A percentile compares a stretch with the other conserved stretches of the same genome.
Evolutionary conservation across 2,329 filamentous ascomycete species (phyloP).

Genomic region (Chaetothyriales sp.): DNA sequence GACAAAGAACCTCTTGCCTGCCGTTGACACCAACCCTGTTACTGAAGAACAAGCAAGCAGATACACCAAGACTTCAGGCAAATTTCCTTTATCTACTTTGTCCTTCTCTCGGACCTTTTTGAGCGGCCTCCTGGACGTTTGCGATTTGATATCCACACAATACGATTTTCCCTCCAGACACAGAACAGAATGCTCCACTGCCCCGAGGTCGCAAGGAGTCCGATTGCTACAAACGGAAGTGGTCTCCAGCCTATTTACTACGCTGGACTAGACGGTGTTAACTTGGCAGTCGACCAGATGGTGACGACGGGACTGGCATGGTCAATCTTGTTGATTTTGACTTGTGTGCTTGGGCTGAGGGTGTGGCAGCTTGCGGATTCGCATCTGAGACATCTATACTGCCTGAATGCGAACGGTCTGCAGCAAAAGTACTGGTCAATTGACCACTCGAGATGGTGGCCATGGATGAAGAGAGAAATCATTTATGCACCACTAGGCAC

Average conservation of each 20-base stretch:
- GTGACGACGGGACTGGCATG: conserved; percentile 21
- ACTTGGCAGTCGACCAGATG: conserved; percentile 13
- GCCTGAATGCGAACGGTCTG: conserved; percentile 21
- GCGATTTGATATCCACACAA: neutral
- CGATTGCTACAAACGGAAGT: neutral
- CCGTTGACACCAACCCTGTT: neutral
- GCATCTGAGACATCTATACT: conserved; percentile 30
- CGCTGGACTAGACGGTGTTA: conserved; percentile 16
- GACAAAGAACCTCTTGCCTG: neutral
- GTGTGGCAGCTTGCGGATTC: conserved; percentile 29
- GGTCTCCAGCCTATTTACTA: conserved; percentile 3
- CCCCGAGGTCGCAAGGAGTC: neutral
- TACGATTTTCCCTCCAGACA: neutral
- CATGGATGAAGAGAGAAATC: conserved; percentile 31
- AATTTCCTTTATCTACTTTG: neutral
- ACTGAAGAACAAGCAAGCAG: neutral
- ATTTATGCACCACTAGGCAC: conserved; percentile 51
- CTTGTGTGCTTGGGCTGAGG: conserved; percentile 26
- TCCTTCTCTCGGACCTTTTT: neutral
- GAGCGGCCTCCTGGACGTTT: neutral
- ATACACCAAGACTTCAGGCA: neutral
- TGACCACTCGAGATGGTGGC: conserved; percentile 28
- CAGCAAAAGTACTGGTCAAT: conserved; percentile 33
- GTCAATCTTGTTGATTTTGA: conserved; percentile 20
- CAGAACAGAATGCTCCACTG: neutral